Conservation (phyloP, 169 alveolate species). For the Blepharisma undulans region DNA sequence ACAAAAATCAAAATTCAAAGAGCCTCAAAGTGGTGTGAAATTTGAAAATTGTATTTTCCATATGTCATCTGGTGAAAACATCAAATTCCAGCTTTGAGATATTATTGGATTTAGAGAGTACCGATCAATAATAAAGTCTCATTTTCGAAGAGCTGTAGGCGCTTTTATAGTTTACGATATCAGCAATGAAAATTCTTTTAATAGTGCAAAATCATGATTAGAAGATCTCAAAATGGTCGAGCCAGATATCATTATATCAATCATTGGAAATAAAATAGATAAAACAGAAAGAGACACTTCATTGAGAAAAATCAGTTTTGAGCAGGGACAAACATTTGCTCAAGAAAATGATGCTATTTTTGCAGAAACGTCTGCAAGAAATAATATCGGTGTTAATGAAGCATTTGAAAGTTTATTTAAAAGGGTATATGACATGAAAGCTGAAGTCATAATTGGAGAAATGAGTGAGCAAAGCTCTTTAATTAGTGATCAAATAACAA, state of each 20-base stretch:
- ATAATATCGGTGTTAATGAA: constrained; percentile 37
- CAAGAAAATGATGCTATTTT: constrained; percentile 27
- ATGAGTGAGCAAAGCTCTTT: background rate
- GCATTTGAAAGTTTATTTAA: constrained; percentile 20
- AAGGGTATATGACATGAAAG: background rate
- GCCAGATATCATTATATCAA: constrained; percentile 96
- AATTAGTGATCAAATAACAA: background rate
- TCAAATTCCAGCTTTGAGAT: constrained; percentile 93
- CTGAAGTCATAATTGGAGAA: background rate
- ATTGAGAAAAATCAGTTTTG: constrained; percentile 32
- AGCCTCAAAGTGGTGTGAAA: constrained; percentile 98
- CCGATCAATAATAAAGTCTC: constrained; percentile 86
- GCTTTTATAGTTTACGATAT: constrained; percentile 95
- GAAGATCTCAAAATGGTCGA: constrained; percentile 97
- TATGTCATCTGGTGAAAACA: constrained; percentile 95
- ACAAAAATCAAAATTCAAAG: constrained; percentile 94
- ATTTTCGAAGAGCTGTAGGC: constrained; percentile 95
- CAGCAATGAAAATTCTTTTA: constrained; percentile 92
- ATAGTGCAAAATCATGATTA: constrained; percentile 85
- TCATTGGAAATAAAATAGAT: constrained; percentile 99
- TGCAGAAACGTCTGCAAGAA: constrained; percentile 44
- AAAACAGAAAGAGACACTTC: constrained; percentile 60
- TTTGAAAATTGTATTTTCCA: constrained; percentile 97
- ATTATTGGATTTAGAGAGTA: constrained; percentile 95
- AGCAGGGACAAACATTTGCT: constrained; percentile 48